A percentile compares a stretch with the other conserved stretches of the same genome.
Evolutionary conservation across 352 stramenopile species (phyloP).

Genomic region (Phytophthora syringae): DNA sequence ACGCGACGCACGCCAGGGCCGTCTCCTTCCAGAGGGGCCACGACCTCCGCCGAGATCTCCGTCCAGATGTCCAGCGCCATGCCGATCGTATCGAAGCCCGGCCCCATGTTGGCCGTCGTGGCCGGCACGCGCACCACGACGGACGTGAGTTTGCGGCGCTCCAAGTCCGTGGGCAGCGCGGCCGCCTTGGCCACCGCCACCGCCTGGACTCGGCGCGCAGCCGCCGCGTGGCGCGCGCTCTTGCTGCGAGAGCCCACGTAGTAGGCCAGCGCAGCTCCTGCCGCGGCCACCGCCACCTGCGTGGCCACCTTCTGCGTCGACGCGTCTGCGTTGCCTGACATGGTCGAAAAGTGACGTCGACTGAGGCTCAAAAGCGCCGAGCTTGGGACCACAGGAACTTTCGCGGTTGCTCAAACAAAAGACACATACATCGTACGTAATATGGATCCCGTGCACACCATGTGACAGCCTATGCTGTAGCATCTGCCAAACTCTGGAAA

Average conservation of each 20-base stretch:
- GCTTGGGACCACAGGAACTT: constrained; percentile 2
- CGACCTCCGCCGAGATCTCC: constrained; percentile 96
- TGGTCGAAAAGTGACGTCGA: constrained; percentile 17
- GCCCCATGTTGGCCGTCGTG: constrained; percentile 98
- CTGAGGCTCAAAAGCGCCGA: background rate
- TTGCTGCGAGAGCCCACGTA: constrained; percentile 68
- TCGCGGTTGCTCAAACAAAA: constrained; percentile 28
- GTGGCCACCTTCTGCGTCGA: constrained; percentile 44
- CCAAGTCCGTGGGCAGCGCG: constrained; percentile 35
- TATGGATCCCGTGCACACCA: background rate
- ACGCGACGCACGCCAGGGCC: constrained; percentile 73
- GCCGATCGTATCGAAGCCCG: constrained; percentile 98
- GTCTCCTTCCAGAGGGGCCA: constrained; percentile 41
- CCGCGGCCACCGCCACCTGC: constrained; percentile 65
- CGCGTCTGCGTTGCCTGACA: constrained; percentile 28
- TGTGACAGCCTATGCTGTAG: background rate
- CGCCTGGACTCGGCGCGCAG: constrained; percentile 22
- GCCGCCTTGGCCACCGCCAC: constrained; percentile 30
- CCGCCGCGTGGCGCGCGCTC: constrained; percentile 33
- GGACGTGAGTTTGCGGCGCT: constrained; percentile 68
- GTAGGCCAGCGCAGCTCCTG: constrained; percentile 62
- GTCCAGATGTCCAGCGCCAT: constrained; percentile 99
- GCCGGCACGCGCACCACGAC: constrained; percentile 99
- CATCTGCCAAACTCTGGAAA: background rate
- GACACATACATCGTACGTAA: constrained; percentile 2